A percentile compares a stretch with the other conserved stretches of the same genome.
These are phyloP conservation scores for Coccomyxa subellipsoidea DNA, from an alignment of 163 green algal species.

Conservation along the genomic window DNA sequence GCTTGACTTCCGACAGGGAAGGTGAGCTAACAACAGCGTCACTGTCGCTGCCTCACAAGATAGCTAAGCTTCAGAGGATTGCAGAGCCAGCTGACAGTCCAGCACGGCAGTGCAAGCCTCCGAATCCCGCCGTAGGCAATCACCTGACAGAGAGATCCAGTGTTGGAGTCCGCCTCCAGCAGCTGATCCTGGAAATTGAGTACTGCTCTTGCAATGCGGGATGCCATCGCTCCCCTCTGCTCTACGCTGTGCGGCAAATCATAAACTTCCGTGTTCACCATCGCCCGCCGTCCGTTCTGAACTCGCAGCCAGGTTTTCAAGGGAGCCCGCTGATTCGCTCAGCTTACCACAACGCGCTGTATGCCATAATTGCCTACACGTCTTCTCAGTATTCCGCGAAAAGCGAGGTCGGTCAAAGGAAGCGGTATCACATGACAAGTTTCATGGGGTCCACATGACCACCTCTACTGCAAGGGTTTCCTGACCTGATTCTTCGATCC, in stretches of 20 bases:
- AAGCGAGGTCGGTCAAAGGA: neutral
- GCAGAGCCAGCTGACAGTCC: no score
- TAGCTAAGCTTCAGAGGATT: no score
- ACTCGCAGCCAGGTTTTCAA: neutral
- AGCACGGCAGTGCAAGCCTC: no score
- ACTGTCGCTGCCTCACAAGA: no score
- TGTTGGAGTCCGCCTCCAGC: conserved; percentile 6
- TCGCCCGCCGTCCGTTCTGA: neutral
- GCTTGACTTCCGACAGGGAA: neutral
- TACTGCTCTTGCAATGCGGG: neutral
- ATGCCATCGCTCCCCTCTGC: neutral
- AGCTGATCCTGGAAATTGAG: conserved; percentile 13
- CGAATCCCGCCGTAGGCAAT: neutral
- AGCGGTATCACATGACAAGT: neutral
- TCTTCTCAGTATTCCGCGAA: neutral
- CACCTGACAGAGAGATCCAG: conserved; percentile 18
- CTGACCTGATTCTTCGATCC: neutral
- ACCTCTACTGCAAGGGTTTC: neutral
- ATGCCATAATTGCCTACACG: neutral
- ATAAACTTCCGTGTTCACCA: neutral
- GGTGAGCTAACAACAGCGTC: no score
- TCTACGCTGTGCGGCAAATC: neutral
- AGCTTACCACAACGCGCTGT: neutral
- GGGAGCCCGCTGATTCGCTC: neutral
- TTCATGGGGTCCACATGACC: neutral